Conservation (phyloP, 441 rosid species). For the Arabidopsis lyrata region DNA sequence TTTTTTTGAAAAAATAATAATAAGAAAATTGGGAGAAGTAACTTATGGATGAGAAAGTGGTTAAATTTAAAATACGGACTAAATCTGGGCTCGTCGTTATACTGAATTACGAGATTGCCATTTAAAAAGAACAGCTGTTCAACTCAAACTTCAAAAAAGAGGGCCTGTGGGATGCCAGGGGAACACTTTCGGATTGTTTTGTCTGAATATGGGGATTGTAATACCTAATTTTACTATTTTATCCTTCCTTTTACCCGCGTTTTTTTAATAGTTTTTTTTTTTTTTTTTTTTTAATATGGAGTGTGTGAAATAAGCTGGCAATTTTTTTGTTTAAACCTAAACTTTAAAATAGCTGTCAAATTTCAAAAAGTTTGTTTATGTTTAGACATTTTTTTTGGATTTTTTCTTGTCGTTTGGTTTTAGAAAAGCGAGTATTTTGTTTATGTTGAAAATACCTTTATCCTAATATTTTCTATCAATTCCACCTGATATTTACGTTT, state of each 20-base stretch:
- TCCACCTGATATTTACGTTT: background rate
- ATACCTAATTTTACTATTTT: background rate
- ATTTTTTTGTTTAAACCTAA: background rate
- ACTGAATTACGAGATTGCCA: conserved; percentile 32
- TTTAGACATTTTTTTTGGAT: too few species aligned
- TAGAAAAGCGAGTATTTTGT: background rate
- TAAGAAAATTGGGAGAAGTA: background rate
- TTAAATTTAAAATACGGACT: conserved; percentile 19
- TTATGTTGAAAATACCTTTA: background rate
- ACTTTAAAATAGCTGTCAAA: conserved; percentile 29
- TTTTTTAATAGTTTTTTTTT: too few species aligned
- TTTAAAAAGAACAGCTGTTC: conserved; percentile 30
- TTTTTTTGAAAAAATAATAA: background rate
- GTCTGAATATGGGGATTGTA: conserved; percentile 30
- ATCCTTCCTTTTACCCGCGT: conserved; percentile 20
- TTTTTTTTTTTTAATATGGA: background rate
- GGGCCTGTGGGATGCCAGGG: conserved; percentile 36
- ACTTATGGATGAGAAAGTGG: conserved; percentile 15
- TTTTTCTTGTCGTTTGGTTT: background rate
- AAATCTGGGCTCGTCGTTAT: conserved; percentile 17
- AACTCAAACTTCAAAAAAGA: background rate
- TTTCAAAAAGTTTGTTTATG: background rate
- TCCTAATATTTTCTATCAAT: background rate
- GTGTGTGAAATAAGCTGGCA: conserved; percentile 23
- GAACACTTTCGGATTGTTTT: conserved; percentile 32